Evolutionary conservation across 345 rosid genomes (phyloP), one percentile per base, ranked within the genome.

Genomic region (Cardiospermum halicacabum): DNA sequence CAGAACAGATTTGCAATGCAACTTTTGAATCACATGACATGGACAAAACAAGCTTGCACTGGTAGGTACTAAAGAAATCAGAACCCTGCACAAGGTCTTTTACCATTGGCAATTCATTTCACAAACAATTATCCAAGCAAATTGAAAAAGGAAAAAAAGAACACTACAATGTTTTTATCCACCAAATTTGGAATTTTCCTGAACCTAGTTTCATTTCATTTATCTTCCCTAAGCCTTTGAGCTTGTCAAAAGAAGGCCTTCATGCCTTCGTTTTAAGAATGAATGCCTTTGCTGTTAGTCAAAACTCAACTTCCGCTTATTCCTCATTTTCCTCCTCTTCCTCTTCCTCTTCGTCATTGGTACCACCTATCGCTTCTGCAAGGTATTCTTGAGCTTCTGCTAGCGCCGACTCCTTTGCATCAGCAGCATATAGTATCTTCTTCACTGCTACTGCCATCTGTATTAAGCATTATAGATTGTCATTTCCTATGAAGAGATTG

Each of bases 361-460:
- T 4, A 34, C 74, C 62, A 34, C 74, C 62, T 67, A 74, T 58
- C 56, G 75, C 54, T 65, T 77, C 76, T 27, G 60, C 56, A 45
- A 93, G 53, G 43, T 84, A 85, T 69, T 83, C 92, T 75, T 85
- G 90, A 42, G 97, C 97, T 86, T 90, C 98, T 19, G 79, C 88
- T 13, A 90, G 85, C 25, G 84, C 86, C 3, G 96, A 88, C 62
- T 86, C 88, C 62, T 85, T 74, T 12, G 84, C 92, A 69, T 88
- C 97, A 0, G 88, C 90, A 53, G 97, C 92, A 48, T 93, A 93
- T 49, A 93, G 47, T 78, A 93, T 84, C 78, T 85, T 91, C 89
- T 88, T 94, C 40, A 94, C 67, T 22, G 95, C 99, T 13, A 80
- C 75, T 40, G 84, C 78, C 77, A 88, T 77, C 96, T 94, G 89